Percentiles rank a stretch among this genome's conserved stretches.
Conservation (phyloP, 2,329 filamentous ascomycete species). For the Fusarium nygamai region DNA sequence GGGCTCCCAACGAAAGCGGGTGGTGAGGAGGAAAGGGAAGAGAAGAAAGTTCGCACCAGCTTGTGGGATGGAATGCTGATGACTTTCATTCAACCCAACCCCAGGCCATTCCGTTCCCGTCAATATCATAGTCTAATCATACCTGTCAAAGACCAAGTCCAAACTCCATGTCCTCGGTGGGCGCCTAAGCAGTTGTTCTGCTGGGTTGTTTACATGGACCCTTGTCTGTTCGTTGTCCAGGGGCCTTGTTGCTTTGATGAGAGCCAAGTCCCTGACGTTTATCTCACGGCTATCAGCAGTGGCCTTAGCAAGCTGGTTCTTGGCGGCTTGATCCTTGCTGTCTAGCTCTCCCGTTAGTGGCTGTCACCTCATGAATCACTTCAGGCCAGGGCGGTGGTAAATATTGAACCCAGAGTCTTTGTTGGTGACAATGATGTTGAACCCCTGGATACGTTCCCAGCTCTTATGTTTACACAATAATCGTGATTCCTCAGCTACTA, state of each 20-base stretch:
- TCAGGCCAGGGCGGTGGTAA: conserved; percentile 38
- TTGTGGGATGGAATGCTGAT: conserved; percentile 33
- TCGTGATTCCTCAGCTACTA: background rate
- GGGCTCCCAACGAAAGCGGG: conserved; percentile 19
- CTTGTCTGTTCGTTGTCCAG: conserved; percentile 30
- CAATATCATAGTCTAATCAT: background rate
- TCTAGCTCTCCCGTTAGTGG: conserved; percentile 34
- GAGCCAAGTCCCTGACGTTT: conserved; percentile 34
- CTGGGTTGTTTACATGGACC: conserved; percentile 34
- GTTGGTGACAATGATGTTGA: conserved; percentile 20
- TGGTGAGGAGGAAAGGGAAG: conserved; percentile 10
- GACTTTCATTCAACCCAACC: conserved; percentile 10
- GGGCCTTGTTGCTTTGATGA: conserved; percentile 31
- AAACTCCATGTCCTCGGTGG: conserved; percentile 3
- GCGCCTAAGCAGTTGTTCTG: conserved; percentile 27
- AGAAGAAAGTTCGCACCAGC: conserved; percentile 24
- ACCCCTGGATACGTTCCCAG: background rate
- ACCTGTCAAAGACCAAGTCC: background rate
- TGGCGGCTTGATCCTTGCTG: conserved; percentile 21
- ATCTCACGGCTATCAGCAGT: conserved; percentile 6
- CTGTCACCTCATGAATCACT: conserved; percentile 31
- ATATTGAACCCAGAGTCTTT: conserved; percentile 20
- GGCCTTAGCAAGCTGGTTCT: conserved; percentile 18
- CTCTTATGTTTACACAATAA: background rate
- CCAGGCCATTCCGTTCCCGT: conserved; percentile 27